These are phyloP conservation scores for Pichia cabralensis DNA, from an alignment of 805 yeast species.

Conservation along the genomic window DNA sequence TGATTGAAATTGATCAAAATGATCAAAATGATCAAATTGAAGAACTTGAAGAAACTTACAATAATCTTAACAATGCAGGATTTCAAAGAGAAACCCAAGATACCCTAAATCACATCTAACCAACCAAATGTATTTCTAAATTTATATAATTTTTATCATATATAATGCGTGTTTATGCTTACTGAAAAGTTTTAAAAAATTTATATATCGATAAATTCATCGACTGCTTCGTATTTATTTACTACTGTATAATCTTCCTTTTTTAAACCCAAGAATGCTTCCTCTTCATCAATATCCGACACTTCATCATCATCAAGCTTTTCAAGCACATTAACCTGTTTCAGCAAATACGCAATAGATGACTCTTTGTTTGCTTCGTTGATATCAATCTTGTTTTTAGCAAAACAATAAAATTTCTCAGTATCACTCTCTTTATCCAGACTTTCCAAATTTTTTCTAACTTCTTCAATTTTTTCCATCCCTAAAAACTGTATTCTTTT, in stretches of 20 bases:
- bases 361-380: slow-evolving; percentile 1
- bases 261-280: slow-evolving; percentile 15
- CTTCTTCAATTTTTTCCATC: background rate
- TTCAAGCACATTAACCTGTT: slow-evolving; percentile 6
- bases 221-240: slow-evolving; percentile 10
- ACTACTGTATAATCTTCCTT: slow-evolving; percentile 13
- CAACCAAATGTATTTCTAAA: too few species aligned
- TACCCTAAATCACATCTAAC: background rate
- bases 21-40: background rate
- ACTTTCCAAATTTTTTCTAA: background rate
- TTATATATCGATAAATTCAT: too few species aligned
- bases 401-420: background rate
- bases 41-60: background rate
- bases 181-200: too few species aligned
- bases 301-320: slow-evolving; percentile 1
- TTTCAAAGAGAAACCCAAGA: background rate
- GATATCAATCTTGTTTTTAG: slow-evolving; percentile 12
- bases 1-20: background rate
- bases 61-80: background rate
- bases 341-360: slow-evolving; percentile 9
- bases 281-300: slow-evolving; percentile 6
- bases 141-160: too few species aligned
- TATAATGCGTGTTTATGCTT: too few species aligned
- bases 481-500: slow-evolving; percentile 3
- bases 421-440: background rate